A percentile compares a stretch with the other conserved stretches of the same genome.
These are phyloP conservation scores for Flammula alnicola DNA, from an alignment of 1,284 basidiomycete genomes.

Conservation along the genomic window DNA sequence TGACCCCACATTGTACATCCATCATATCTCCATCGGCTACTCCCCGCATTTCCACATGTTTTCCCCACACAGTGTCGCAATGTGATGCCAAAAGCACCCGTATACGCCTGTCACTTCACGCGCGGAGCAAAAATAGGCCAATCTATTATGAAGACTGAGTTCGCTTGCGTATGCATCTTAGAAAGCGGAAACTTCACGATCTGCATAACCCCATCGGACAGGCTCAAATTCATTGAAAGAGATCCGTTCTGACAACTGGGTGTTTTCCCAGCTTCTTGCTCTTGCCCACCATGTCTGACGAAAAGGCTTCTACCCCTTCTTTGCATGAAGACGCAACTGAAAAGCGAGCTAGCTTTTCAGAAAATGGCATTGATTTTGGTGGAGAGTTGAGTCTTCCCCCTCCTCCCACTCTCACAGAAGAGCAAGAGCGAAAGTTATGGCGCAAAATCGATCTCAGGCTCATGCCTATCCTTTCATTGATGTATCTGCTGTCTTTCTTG, in stretches of 20 bases:
- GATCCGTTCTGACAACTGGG: background rate
- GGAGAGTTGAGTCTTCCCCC: constrained; percentile 47
- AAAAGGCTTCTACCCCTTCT: constrained; percentile 18
- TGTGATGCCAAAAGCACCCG: background rate
- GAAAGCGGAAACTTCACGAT: background rate
- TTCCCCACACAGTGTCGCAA: constrained; percentile 11
- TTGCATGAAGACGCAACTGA: constrained; percentile 11
- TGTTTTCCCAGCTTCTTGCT: constrained; percentile 9
- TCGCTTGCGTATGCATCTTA: background rate
- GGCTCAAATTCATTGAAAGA: constrained; percentile 6
- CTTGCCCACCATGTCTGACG: constrained; percentile 20
- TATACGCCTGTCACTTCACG: background rate
- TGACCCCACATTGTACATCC: no score
- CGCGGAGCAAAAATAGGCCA: constrained; percentile 7
- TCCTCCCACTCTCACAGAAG: constrained; percentile 50
- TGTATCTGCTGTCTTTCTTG: constrained; percentile 70
- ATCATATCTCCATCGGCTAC: background rate
- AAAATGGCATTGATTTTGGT: constrained; percentile 37
- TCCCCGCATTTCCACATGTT: constrained; percentile 3
- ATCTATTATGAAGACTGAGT: background rate
- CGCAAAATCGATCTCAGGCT: constrained; percentile 66
- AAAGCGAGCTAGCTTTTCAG: constrained; percentile 16
- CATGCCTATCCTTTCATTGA: constrained; percentile 66
- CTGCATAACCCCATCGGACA: constrained; percentile 7
- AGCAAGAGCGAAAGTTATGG: constrained; percentile 62